A percentile compares a stretch with the other conserved stretches of the same genome.
These are phyloP conservation scores for Tubosaeta sp. DNA, from an alignment of 768 basidiomycete genomes.

Conservation along the genomic window DNA sequence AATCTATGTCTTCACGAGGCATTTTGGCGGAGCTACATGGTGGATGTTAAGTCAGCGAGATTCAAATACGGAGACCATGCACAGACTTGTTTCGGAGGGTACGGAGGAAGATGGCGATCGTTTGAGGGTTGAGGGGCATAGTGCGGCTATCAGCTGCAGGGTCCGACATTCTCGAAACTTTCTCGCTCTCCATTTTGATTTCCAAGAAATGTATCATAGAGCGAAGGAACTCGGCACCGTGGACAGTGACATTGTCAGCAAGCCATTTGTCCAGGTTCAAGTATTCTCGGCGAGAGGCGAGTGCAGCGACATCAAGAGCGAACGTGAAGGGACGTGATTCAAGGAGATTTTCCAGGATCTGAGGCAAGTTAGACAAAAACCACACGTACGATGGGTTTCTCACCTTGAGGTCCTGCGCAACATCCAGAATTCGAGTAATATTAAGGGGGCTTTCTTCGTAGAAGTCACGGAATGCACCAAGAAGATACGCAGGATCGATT, in stretches of 20 bases:
- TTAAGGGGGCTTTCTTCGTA: constrained; percentile 91
- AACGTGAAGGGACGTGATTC: constrained; percentile 87
- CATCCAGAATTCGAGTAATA: constrained; percentile 90
- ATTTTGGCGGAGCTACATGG: constrained; percentile 63
- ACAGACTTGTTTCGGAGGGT: constrained; percentile 80
- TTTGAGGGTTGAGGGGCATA: constrained; percentile 82
- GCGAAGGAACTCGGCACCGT: constrained; percentile 83
- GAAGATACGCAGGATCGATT: constrained; percentile 79
- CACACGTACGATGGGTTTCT: constrained; percentile 16
- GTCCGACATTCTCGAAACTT: constrained; percentile 69
- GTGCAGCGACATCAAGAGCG: constrained; percentile 88
- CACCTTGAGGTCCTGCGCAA: constrained; percentile 92
- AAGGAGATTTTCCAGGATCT: constrained; percentile 91
- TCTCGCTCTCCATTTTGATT: constrained; percentile 91
- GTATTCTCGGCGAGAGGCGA: constrained; percentile 90
- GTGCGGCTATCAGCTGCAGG: constrained; percentile 74
- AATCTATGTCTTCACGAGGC: constrained; percentile 73
- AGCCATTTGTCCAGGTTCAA: constrained; percentile 97
- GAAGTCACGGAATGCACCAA: constrained; percentile 85
- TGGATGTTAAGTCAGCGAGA: constrained; percentile 1
- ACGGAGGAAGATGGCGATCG: constrained; percentile 89
- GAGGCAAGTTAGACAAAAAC: constrained; percentile 5
- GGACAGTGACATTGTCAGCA: constrained; percentile 75
- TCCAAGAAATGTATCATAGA: constrained; percentile 87
- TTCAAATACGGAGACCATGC: neutral